Conservation (phyloP, 805 yeast species). For the Brettanomyces custersianus region DNA sequence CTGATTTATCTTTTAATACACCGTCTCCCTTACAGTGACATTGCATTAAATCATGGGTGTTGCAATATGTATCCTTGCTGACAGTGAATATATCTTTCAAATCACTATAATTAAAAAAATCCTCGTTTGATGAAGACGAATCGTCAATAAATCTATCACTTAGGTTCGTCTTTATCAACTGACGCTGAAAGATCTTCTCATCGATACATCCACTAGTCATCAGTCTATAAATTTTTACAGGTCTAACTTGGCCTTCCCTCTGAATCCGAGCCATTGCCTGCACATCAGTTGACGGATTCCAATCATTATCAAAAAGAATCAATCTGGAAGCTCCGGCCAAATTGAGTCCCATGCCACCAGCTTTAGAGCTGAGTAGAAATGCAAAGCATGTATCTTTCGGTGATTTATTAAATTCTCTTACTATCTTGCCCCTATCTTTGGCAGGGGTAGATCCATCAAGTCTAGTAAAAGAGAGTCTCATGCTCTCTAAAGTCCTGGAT, state of each 20-base stretch:
- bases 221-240: constrained; percentile 74
- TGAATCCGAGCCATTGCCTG: constrained; percentile 96
- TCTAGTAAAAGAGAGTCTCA: constrained; percentile 45
- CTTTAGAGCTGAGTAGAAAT: constrained; percentile 75
- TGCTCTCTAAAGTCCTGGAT: constrained; percentile 42
- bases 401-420: constrained; percentile 55
- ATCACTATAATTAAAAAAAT: constrained; percentile 61
- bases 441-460: constrained; percentile 82
- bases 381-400: constrained; percentile 37
- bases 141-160: constrained; percentile 60
- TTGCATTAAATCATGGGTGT: constrained; percentile 70
- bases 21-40: constrained; percentile 58
- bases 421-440: constrained; percentile 54
- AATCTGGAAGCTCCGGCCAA: constrained; percentile 84
- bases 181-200: constrained; percentile 90
- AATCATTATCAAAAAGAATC: constrained; percentile 83
- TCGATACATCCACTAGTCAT: constrained; percentile 87
- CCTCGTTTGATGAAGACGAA: constrained; percentile 36
- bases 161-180: constrained; percentile 70
- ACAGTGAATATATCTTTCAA: constrained; percentile 69
- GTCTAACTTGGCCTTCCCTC: constrained; percentile 81
- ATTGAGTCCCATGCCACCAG: constrained; percentile 92
- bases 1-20: constrained; percentile 12
- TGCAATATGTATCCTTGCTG: constrained; percentile 38
- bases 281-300: constrained; percentile 91